These are phyloP conservation scores for Protostelium mycophagum DNA, from an alignment of 78 protist species.

Conservation along the genomic window DNA sequence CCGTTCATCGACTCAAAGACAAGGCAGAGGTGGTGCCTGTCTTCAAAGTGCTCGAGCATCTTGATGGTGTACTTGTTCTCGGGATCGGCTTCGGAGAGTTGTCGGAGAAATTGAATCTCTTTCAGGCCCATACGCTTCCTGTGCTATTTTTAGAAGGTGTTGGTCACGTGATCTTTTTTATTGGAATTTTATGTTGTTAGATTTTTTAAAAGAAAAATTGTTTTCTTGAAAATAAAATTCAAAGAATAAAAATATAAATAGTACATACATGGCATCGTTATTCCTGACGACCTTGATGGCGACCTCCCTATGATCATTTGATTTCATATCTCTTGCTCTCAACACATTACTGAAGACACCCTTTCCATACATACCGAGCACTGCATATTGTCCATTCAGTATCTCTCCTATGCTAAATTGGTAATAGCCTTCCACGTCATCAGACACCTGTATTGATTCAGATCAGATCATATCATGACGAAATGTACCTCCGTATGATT, in stretches of 20 bases:
- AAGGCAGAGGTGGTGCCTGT: slow-evolving; percentile 82
- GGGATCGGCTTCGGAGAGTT: slow-evolving; percentile 37
- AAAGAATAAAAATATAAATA: slow-evolving; percentile 8
- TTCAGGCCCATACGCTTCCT: slow-evolving; percentile 70
- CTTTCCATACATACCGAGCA: slow-evolving; percentile 51
- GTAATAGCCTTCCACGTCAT: slow-evolving; percentile 88
- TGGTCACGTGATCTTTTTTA: background rate
- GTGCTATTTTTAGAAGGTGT: too few species aligned
- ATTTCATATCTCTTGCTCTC: slow-evolving; percentile 61
- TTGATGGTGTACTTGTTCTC: slow-evolving; percentile 43
- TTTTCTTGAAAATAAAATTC: background rate
- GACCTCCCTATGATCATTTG: slow-evolving; percentile 43
- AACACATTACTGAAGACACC: slow-evolving; percentile 89
- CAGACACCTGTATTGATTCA: slow-evolving; percentile 82
- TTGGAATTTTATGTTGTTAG: too few species aligned
- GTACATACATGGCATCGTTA: slow-evolving; percentile 59
- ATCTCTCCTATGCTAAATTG: slow-evolving; percentile 70
- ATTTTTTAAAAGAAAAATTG: too few species aligned
- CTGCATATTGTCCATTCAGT: slow-evolving; percentile 57
- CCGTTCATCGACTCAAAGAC: slow-evolving; percentile 78
- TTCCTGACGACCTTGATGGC: slow-evolving; percentile 86
- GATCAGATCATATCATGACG: background rate
- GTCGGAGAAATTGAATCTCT: slow-evolving; percentile 69
- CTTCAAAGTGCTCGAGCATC: slow-evolving; percentile 49
- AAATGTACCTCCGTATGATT: background rate